These are phyloP conservation scores for Xylaria nigripes DNA, from an alignment of 495 filamentous ascomycete genomes.

Conservation along the genomic window DNA sequence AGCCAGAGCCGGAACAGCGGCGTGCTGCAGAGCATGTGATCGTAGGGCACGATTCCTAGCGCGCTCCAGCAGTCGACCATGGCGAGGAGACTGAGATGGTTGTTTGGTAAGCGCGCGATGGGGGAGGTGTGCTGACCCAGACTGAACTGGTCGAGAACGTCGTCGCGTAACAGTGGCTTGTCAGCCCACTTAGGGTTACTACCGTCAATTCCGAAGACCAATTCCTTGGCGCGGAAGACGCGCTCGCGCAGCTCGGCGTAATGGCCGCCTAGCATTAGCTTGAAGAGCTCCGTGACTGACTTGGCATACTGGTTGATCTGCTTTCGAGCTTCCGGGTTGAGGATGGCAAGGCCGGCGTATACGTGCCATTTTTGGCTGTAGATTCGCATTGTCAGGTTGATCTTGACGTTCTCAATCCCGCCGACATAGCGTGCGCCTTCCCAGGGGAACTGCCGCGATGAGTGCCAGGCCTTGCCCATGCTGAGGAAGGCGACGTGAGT, in stretches of 20 bases:
- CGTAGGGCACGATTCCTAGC: conserved; percentile 87
- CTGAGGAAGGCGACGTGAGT: conserved; percentile 94
- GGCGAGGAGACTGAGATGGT: conserved; percentile 86
- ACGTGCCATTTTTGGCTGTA: conserved; percentile 99
- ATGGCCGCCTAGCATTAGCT: conserved; percentile 85
- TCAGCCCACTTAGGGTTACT: conserved; percentile 40
- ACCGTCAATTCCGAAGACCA: conserved; percentile 60
- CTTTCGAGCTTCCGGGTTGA: conserved; percentile 82
- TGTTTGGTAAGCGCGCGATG: conserved; percentile 60
- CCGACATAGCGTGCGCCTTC: conserved; percentile 86
- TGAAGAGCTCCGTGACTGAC: conserved; percentile 90
- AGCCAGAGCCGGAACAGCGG: conserved; percentile 98
- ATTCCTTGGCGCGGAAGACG: conserved; percentile 66
- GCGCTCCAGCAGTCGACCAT: conserved; percentile 99
- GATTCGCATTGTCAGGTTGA: conserved; percentile 93
- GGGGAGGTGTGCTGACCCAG: conserved; percentile 43
- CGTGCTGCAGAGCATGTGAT: conserved; percentile 99
- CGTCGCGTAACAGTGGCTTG: conserved; percentile 67
- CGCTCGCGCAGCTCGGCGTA: conserved; percentile 69
- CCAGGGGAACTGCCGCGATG: conserved; percentile 91
- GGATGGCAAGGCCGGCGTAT: conserved; percentile 92
- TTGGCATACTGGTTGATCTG: conserved; percentile 92
- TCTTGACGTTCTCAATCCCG: conserved; percentile 98
- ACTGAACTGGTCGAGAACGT: conserved; percentile 80
- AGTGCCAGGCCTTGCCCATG: conserved; percentile 96